Conservation (phyloP, 148 eudicot genomes). For the Nepenthes gracilis region DNA sequence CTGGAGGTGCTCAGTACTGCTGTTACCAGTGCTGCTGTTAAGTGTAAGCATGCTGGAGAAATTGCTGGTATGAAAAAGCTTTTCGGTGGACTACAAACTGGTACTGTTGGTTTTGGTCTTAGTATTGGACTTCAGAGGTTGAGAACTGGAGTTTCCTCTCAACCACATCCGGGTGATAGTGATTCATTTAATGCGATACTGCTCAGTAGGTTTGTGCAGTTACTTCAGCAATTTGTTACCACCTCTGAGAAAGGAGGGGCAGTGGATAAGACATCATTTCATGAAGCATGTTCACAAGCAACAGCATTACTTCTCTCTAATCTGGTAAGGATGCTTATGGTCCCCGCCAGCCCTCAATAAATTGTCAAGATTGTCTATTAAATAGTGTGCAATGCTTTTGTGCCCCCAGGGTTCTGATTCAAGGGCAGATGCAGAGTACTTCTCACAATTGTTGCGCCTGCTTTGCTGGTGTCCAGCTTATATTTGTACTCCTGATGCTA, state of each 20-base stretch:
- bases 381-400: not conserved
- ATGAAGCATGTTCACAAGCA: constrained; percentile 92
- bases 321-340: constrained; percentile 41
- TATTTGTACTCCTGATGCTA: constrained; percentile 81
- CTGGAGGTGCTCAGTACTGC: constrained; percentile 96
- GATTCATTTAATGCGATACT: constrained; percentile 79
- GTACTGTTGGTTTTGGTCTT: constrained; percentile 41
- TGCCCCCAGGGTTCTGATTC: constrained; percentile 41
- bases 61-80: constrained; percentile 97
- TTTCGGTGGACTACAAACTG: constrained; percentile 72
- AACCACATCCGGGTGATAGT: constrained; percentile 33
- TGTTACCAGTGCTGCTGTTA: constrained; percentile 87
- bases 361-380: not conserved
- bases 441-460: constrained; percentile 91
- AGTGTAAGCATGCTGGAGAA: constrained; percentile 95
- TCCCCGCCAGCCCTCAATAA: not conserved
- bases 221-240: constrained; percentile 82
- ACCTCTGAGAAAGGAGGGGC: constrained; percentile 74
- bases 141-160: constrained; percentile 42
- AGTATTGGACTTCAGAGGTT: constrained; percentile 48
- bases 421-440: constrained; percentile 61
- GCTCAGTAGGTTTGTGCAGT: constrained; percentile 74
- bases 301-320: constrained; percentile 90
- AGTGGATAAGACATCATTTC: constrained; percentile 80
- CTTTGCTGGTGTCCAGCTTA: constrained; percentile 99